A percentile compares a stretch with the other conserved stretches of the same genome.
Conservation (phyloP, 352 stramenopile genomes). For the Pythium coloratum region DNA sequence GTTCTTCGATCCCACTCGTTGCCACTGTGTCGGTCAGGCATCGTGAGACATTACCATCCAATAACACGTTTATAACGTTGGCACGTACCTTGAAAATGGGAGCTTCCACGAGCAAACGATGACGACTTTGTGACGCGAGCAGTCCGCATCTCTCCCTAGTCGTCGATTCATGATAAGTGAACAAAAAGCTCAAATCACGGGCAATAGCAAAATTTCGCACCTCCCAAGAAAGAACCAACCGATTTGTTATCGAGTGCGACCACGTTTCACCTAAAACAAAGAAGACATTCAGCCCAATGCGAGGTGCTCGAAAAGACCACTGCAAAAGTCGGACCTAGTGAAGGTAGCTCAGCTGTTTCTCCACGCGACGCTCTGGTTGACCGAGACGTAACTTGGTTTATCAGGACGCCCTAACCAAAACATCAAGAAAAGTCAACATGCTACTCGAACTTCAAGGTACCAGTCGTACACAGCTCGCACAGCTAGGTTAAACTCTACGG, state of each 20-base stretch:
- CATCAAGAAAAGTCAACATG: neutral
- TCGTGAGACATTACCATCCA: neutral
- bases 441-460: neutral
- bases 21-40: neutral
- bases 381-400: slow-evolving; percentile 77
- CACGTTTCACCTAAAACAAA: slow-evolving; percentile 58
- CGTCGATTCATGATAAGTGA: neutral
- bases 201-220: neutral
- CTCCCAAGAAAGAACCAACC: slow-evolving; percentile 67
- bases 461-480: slow-evolving; percentile 18
- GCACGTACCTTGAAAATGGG: slow-evolving; percentile 44
- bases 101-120: slow-evolving; percentile 34
- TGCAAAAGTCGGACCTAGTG: slow-evolving; percentile 25
- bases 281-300: too few species aligned
- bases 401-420: slow-evolving; percentile 49
- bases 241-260: slow-evolving; percentile 64
- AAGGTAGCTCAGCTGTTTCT: slow-evolving; percentile 23
- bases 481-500: slow-evolving; percentile 43
- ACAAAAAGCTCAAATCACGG: neutral
- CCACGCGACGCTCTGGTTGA: slow-evolving; percentile 18
- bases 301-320: too few species aligned
- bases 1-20: neutral
- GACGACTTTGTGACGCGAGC: slow-evolving; percentile 56
- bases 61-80: too few species aligned
- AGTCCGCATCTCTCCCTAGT: slow-evolving; percentile 38